A percentile compares a stretch with the other conserved stretches of the same genome.
Conservation (phyloP, 805 yeast genomes). For the Ogataea paraovalis region DNA sequence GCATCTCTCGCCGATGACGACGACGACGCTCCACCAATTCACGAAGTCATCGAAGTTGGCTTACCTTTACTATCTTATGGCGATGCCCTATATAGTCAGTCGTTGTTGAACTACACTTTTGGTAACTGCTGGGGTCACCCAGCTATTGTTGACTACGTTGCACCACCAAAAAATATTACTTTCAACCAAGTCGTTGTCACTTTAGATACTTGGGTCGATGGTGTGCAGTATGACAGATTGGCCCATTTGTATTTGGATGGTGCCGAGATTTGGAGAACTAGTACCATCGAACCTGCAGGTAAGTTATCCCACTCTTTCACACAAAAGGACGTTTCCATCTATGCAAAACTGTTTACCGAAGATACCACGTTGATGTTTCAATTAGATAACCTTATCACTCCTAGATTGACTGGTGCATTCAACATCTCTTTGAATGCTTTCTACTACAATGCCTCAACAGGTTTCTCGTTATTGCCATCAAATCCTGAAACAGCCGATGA, state of each 20-base stretch:
- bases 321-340: slow-evolving; percentile 63
- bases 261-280: slow-evolving; percentile 75
- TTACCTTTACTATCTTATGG: slow-evolving; percentile 29
- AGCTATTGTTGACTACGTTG: slow-evolving; percentile 34
- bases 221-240: slow-evolving; percentile 63
- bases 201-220: slow-evolving; percentile 48
- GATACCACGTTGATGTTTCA: slow-evolving; percentile 47
- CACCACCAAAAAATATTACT: slow-evolving; percentile 40
- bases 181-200: slow-evolving; percentile 53
- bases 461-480: slow-evolving; percentile 1
- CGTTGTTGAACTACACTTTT: slow-evolving; percentile 44
- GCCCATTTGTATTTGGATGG: slow-evolving; percentile 61
- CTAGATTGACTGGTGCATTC: slow-evolving; percentile 57
- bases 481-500: slow-evolving; percentile 5
- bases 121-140: slow-evolving; percentile 63
- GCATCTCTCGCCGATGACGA: neutral
- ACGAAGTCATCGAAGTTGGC: slow-evolving; percentile 32
- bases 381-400: slow-evolving; percentile 59
- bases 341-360: slow-evolving; percentile 43
- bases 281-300: slow-evolving; percentile 77
- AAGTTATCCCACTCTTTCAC: slow-evolving; percentile 42
- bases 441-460: slow-evolving; percentile 39
- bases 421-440: slow-evolving; percentile 46
- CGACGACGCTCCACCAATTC: slow-evolving; percentile 4
- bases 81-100: slow-evolving; percentile 36